Percentiles rank a stretch among this genome's conserved stretches.
Evolutionary conservation across 2,329 filamentous ascomycete genomes (phyloP).

Genomic region (Colletotrichum tamarilloi): DNA sequence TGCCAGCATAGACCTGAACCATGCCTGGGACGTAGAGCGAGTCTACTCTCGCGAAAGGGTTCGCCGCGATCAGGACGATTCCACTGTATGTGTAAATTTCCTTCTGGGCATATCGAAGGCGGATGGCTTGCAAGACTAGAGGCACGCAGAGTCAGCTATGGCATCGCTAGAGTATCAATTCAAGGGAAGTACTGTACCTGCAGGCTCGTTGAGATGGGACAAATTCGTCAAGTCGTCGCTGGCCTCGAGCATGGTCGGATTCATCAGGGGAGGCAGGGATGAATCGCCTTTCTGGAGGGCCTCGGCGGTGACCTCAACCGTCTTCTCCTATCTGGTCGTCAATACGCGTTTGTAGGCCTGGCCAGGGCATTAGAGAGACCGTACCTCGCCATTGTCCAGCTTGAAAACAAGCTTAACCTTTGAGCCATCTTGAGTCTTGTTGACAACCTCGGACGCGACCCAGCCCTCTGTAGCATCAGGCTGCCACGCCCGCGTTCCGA

Average conservation of each 20-base stretch:
- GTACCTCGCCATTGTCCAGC: slow-evolving; percentile 92
- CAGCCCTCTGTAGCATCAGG: slow-evolving; percentile 95
- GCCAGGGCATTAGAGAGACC: slow-evolving; percentile 15
- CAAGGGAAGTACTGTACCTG: slow-evolving; percentile 68
- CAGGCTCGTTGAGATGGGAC: slow-evolving; percentile 97
- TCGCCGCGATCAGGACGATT: slow-evolving; percentile 97
- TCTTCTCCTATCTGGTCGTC: slow-evolving; percentile 72
- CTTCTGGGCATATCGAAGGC: slow-evolving; percentile 95
- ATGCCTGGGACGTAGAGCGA: slow-evolving; percentile 98
- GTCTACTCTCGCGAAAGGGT: slow-evolving; percentile 96
- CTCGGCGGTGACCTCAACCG: slow-evolving; percentile 79
- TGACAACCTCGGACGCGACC: slow-evolving; percentile 93
- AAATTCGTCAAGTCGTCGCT: slow-evolving; percentile 98
- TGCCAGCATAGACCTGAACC: slow-evolving; percentile 99
- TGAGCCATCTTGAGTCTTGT: slow-evolving; percentile 84
- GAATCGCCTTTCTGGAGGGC: slow-evolving; percentile 82
- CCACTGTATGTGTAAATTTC: slow-evolving; percentile 99
- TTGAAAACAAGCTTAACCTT: slow-evolving; percentile 90
- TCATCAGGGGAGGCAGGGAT: slow-evolving; percentile 92
- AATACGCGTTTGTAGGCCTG: slow-evolving; percentile 12
- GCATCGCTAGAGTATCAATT: background rate
- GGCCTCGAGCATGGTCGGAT: slow-evolving; percentile 96
- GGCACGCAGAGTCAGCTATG: slow-evolving; percentile 27
- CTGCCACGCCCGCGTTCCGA: slow-evolving; percentile 98
- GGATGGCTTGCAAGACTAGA: slow-evolving; percentile 94